A percentile compares a stretch with the other conserved stretches of the same genome.
Evolutionary conservation across 129 eudicot genomes (phyloP).

Genomic region (Chrysanthemum seticuspe): DNA sequence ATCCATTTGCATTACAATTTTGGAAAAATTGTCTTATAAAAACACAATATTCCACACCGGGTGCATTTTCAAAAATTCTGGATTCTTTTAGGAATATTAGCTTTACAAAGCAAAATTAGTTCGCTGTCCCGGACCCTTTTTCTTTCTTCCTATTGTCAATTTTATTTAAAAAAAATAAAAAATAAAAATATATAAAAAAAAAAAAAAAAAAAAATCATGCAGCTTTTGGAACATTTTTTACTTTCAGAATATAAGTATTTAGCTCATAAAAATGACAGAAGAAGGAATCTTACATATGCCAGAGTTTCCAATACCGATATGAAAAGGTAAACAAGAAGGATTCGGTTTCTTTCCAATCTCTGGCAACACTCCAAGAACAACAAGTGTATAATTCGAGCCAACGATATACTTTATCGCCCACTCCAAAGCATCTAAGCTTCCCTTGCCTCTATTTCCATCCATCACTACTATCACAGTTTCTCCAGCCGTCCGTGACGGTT

Average conservation of each 20-base stretch:
- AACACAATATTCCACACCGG: too few species aligned
- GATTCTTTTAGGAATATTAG: too few species aligned
- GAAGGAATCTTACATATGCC: conserved; percentile 33
- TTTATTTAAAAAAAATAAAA: too few species aligned
- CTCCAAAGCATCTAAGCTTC: conserved; percentile 32
- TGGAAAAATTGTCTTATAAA: too few species aligned
- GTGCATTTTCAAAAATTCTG: too few species aligned
- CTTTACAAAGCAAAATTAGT: too few species aligned
- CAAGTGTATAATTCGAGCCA: conserved; percentile 33
- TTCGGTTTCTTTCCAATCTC: conserved; percentile 32
- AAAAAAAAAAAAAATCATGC: too few species aligned
- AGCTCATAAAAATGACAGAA: background rate
- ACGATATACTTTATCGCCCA: conserved; percentile 39
- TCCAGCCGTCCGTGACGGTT: conserved; percentile 14
- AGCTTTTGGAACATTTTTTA: background rate
- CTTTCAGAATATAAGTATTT: background rate
- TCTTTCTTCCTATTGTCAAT: too few species aligned
- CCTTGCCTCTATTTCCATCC: conserved; percentile 32
- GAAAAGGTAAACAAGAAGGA: conserved; percentile 39
- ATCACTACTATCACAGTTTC: conserved; percentile 35
- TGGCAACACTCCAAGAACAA: conserved; percentile 41
- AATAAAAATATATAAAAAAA: too few species aligned
- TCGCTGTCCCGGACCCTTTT: too few species aligned
- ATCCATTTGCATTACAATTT: too few species aligned
- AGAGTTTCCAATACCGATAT: conserved; percentile 38